These are phyloP conservation scores for Pichia insulana DNA, from an alignment of 805 yeast species.

Conservation along the genomic window DNA sequence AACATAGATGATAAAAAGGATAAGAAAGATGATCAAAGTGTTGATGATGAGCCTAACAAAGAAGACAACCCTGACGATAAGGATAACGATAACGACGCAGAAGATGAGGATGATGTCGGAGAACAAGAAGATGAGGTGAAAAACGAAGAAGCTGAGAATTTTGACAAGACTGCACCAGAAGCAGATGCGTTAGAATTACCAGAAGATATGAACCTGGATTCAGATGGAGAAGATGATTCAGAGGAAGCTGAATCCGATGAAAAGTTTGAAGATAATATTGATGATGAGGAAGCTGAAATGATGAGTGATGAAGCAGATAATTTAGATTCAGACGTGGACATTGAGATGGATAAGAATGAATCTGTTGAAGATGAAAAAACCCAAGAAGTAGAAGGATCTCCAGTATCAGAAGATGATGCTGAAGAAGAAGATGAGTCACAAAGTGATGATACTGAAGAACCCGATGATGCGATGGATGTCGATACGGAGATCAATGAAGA, in stretches of 20 bases:
- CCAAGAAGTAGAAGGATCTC: conserved; percentile 21
- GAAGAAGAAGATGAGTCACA: no score
- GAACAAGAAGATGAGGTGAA: conserved; percentile 74
- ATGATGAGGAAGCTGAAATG: conserved; percentile 20
- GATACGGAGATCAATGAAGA: conserved; percentile 20
- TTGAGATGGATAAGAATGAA: conserved; percentile 22
- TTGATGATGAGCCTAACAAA: conserved; percentile 28
- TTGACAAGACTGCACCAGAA: conserved; percentile 73
- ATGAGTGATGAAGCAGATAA: conserved; percentile 15
- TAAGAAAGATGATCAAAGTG: conserved; percentile 19
- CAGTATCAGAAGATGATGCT: conserved; percentile 21
- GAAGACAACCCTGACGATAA: conserved; percentile 31
- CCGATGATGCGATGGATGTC: conserved; percentile 17
- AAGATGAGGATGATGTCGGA: conserved; percentile 65
- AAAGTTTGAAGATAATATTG: conserved; percentile 22
- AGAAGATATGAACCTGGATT: conserved; percentile 83
- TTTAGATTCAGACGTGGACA: conserved; percentile 22
- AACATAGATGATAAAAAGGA: conserved; percentile 22
- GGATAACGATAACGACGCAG: conserved; percentile 39
- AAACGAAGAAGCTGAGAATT: conserved; percentile 57
- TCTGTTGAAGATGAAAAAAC: conserved; percentile 22
- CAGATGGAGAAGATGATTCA: conserved; percentile 53
- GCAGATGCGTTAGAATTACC: conserved; percentile 83
- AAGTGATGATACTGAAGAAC: conserved; percentile 19
- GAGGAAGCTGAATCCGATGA: conserved; percentile 19